Evolutionary conservation across 495 filamentous ascomycete genomes (phyloP), one percentile per base, ranked within the genome.

Genomic region (Cairneyella variabilis): DNA sequence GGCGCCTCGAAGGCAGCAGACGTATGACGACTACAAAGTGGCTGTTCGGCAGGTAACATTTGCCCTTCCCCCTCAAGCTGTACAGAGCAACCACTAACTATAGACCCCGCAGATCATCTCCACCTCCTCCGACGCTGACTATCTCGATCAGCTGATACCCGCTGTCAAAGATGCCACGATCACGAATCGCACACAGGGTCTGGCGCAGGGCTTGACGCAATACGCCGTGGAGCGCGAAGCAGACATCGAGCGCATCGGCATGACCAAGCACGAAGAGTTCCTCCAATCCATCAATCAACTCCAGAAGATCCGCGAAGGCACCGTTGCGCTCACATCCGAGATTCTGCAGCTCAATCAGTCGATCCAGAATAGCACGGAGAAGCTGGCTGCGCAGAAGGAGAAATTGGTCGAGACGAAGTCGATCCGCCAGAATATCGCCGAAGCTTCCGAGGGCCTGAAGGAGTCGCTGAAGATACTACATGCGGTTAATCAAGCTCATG

Each of bases 191-290:
- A 84, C 87, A 6, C 73, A 76, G 18, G 79, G 84, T 47, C 84
- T 99, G 39, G 74, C 90, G 45, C 86, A 90, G 53, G 83, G 84
- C 48, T 72, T 99, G 28, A 79, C 83, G 12, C 80, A 83, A 43
- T 91, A 96, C 69, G 86, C 91, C 25, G 80, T 83, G 49, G 86
- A 95, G 44, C 85, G 91, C 48, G 95, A 99, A 64, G 67, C 77
- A 2, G 90, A 97, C 59, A 97, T 99, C 52, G 95, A 99, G 70
- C 80, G 82, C 11, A 93, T 99, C 56, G 96, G 93, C 66, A 87
- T 92, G 63, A 89, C 84, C 27, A 96, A 97, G 61, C 93, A 97
- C 65, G 92, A 97, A 63, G 93, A 96, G 53, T 99, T 99, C 63
- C 84, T 97, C 27, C 82, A 74, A 20, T 96, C 92, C 6, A 89